phyloP scores from a whole-genome alignment of 1,139 yeast species.

The Zygoascus sp. region DNA sequence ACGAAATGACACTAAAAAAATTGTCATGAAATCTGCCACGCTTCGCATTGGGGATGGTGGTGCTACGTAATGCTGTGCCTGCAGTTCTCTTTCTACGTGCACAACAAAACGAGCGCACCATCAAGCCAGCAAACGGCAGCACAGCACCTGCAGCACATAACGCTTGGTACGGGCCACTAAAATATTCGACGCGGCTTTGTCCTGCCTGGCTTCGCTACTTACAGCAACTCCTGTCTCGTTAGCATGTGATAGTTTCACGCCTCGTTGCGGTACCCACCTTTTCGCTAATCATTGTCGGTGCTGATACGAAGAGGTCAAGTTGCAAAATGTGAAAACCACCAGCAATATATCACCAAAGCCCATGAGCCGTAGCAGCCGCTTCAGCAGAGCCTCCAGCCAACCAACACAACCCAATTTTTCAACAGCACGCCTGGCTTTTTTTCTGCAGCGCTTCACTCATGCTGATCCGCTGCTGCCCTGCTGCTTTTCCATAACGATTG shows the following conservation, averaged over 20 bases:
- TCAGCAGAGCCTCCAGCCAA: not conserved
- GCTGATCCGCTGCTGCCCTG: not conserved
- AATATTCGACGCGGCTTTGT: too few species aligned
- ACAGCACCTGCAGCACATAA: too few species aligned
- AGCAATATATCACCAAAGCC: not conserved
- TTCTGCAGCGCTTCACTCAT: not conserved
- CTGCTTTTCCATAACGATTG: too few species aligned
- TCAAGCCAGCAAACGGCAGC: too few species aligned
- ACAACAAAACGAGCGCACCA: too few species aligned
- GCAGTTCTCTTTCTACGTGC: too few species aligned
- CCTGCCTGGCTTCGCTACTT: constrained; percentile 1
- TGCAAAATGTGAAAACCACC: not conserved
- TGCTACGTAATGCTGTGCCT: not conserved
- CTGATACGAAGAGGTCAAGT: not conserved
- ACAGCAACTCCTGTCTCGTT: constrained; percentile 19
- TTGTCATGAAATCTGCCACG: too few species aligned
- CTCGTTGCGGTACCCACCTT: constrained; percentile 12
- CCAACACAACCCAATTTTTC: not conserved
- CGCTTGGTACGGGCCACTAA: too few species aligned
- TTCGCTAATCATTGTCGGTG: constrained; percentile 12
- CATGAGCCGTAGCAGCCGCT: not conserved
- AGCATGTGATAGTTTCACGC: not conserved
- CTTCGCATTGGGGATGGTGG: too few species aligned
- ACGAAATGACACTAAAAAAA: too few species aligned
- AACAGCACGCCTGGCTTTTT: too few species aligned